Evolutionary conservation across 169 alveolate species (phyloP).

Genomic region (Toxoplasma gondii): DNA sequence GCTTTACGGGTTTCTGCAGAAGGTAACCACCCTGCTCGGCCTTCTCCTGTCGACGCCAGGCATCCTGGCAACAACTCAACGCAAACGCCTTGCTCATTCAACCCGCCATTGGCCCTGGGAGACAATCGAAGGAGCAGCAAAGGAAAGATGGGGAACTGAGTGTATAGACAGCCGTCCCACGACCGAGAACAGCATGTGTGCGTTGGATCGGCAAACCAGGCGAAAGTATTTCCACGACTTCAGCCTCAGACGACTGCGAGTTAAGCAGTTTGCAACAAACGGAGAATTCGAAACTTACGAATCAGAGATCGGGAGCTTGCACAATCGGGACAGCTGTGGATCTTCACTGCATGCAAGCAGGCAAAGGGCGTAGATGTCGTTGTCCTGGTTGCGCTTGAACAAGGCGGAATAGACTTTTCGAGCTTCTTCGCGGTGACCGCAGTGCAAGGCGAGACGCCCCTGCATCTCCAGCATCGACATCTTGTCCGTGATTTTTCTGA

Average conservation of each 20-base stretch:
- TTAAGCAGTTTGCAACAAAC: neutral
- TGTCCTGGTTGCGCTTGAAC: constrained; percentile 19
- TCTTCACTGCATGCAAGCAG: constrained; percentile 47
- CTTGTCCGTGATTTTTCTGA: constrained; percentile 17
- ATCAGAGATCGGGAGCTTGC: neutral
- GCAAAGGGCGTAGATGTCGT: constrained; percentile 39
- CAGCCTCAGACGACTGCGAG: neutral
- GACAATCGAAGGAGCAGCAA: neutral
- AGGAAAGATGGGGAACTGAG: neutral
- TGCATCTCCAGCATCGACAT: constrained; percentile 22
- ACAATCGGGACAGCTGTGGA: neutral
- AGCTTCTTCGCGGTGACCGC: neutral
- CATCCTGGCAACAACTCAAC: constrained; percentile 41
- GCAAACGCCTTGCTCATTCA: neutral
- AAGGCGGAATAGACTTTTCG: constrained; percentile 26
- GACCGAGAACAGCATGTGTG: neutral
- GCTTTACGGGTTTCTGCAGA: constrained; percentile 1
- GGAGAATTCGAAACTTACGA: neutral
- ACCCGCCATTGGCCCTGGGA: neutral
- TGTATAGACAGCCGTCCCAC: neutral
- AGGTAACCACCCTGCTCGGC: constrained; percentile 58
- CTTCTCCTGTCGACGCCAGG: constrained; percentile 59
- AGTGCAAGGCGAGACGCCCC: constrained; percentile 44
- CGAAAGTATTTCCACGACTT: neutral
- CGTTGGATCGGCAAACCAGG: neutral